Evolutionary conservation across 129 eudicot genomes (phyloP).

Genomic region (Erigeron canadensis): DNA sequence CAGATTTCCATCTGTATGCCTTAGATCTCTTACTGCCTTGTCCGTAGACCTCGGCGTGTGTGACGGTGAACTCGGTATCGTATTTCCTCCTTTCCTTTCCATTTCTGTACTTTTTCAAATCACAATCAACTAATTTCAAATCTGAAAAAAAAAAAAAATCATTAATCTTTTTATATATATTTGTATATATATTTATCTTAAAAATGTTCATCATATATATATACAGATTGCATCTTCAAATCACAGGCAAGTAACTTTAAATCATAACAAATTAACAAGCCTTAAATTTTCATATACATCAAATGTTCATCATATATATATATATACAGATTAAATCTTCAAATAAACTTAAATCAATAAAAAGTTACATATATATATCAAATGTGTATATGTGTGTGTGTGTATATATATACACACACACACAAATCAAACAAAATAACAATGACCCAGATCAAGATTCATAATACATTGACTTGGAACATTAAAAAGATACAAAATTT

Average conservation of each 20-base stretch:
- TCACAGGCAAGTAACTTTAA: not conserved
- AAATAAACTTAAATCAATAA: not conserved
- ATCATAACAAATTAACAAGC: not conserved
- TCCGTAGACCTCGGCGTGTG: constrained; percentile 81
- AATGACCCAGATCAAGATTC: not conserved
- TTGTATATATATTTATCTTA: too few relatives aligned
- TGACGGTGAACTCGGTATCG: constrained; percentile 58
- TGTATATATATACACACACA: too few relatives aligned
- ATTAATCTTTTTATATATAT: not conserved
- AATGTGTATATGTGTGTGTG: too few relatives aligned
- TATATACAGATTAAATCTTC: too few relatives aligned
- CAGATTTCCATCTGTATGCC: constrained; percentile 61
- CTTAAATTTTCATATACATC: not conserved
- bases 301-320: too few relatives aligned
- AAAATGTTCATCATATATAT: too few relatives aligned
- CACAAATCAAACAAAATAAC: not conserved
- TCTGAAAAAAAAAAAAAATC: constrained; percentile 1
- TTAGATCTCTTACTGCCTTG: constrained; percentile 67
- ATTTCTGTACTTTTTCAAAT: constrained; percentile 33
- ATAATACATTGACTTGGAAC: not conserved
- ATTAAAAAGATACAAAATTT: not conserved
- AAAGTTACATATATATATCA: not conserved
- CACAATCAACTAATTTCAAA: constrained; percentile 13
- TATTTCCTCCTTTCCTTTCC: constrained; percentile 76
- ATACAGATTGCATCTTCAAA: too few relatives aligned